phyloP scores from a whole-genome alignment of 306 rosid genomes.

The Lablab purpureus region DNA sequence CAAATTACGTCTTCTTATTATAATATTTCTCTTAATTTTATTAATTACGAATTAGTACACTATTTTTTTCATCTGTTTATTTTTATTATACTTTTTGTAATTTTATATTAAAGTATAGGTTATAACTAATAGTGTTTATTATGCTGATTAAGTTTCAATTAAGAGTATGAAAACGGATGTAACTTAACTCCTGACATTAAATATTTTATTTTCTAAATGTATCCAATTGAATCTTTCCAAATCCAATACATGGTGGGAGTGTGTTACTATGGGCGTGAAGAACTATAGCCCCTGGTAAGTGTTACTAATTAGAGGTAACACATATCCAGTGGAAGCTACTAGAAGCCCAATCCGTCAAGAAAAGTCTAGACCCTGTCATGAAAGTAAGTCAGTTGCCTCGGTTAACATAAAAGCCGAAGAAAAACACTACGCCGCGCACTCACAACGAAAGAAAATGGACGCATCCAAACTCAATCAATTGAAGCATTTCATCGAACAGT shows the following conservation, averaged over 20 bases:
- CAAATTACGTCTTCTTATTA: too few species aligned
- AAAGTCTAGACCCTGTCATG: conserved; percentile 31
- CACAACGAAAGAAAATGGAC: conserved; percentile 56
- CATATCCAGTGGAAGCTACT: conserved; percentile 36
- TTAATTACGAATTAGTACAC: too few species aligned
- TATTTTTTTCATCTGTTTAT: too few species aligned
- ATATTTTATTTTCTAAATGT: not conserved
- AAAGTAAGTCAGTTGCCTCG: conserved; percentile 1
- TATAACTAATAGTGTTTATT: too few species aligned
- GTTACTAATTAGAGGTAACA: not conserved
- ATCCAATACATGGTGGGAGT: not conserved
- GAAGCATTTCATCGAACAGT: conserved; percentile 79
- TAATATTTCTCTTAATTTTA: too few species aligned
- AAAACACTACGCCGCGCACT: conserved; percentile 6
- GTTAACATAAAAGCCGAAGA: conserved; percentile 16
- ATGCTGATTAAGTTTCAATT: too few species aligned
- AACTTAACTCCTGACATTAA: too few species aligned
- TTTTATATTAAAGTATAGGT: too few species aligned
- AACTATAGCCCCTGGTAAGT: not conserved
- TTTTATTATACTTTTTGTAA: too few species aligned
- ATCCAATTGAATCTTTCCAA: not conserved
- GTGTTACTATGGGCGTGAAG: not conserved
- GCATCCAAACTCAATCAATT: conserved; percentile 66
- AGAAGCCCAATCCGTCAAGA: conserved; percentile 43
- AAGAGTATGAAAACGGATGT: too few species aligned